Percentiles rank a stretch among this genome's conserved stretches.
phyloP scores from a whole-genome alignment of 192 early-diverging fungal genomes.

The Haplosporangium gracile region DNA sequence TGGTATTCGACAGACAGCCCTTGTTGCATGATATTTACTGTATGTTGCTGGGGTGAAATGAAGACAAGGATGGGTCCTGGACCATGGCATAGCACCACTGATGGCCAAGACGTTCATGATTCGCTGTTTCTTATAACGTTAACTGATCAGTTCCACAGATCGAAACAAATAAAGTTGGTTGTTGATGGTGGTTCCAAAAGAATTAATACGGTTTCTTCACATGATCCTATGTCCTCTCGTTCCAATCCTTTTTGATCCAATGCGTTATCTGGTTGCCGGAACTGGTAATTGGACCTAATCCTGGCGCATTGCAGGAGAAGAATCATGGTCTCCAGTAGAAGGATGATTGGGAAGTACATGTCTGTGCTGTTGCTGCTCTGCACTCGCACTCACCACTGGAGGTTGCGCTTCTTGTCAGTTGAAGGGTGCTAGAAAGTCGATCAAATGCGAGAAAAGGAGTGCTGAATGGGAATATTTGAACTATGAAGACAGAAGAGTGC shows the following conservation, averaged over 20 bases:
- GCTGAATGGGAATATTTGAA: background rate
- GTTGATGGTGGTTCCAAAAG: background rate
- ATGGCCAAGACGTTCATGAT: too few relatives aligned
- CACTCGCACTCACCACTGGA: background rate
- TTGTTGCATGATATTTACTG: too few relatives aligned
- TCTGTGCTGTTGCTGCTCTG: background rate
- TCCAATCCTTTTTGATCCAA: background rate
- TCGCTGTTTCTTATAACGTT: too few relatives aligned
- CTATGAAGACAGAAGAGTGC: background rate
- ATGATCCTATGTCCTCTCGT: background rate
- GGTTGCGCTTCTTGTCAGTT: background rate
- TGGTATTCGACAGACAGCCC: too few relatives aligned
- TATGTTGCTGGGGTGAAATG: too few relatives aligned
- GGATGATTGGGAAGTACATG: background rate
- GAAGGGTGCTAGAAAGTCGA: background rate
- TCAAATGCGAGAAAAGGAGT: background rate
- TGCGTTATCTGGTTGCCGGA: background rate
- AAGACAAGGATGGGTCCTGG: too few relatives aligned
- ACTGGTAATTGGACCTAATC: background rate
- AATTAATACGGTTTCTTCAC: background rate
- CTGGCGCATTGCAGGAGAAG: too few relatives aligned
- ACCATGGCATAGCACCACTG: too few relatives aligned
- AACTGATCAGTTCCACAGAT: background rate
- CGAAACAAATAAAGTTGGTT: background rate
- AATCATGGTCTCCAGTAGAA: background rate